Conservation (phyloP, 257 asterid species). For the Plantago ovata region DNA sequence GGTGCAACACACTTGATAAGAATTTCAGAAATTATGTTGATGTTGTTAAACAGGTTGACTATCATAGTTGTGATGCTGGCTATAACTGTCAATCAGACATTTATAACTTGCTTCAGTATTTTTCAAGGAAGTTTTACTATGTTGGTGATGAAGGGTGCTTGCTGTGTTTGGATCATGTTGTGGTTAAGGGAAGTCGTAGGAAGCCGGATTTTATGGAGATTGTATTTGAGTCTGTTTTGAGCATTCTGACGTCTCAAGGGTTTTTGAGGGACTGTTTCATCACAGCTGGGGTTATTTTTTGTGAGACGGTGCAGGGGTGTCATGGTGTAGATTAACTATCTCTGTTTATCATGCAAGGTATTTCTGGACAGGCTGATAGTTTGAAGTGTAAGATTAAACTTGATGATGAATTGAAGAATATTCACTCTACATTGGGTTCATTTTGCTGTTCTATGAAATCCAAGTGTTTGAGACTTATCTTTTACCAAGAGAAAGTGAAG, state of each 20-base stretch:
- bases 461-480: too few relatives aligned
- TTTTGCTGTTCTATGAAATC: too few relatives aligned
- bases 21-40: too few relatives aligned
- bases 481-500: too few relatives aligned
- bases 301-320: conserved; percentile 77
- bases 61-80: too few relatives aligned
- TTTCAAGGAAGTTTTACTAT: conserved; percentile 47
- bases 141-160: conserved; percentile 1
- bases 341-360: conserved; percentile 58
- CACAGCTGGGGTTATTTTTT: conserved; percentile 92
- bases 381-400: conserved; percentile 27
- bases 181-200: conserved; percentile 20
- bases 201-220: conserved; percentile 37
- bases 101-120: conserved; percentile 88
- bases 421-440: too few relatives aligned
- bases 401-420: conserved; percentile 30
- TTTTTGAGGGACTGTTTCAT: conserved; percentile 94
- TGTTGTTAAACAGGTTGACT: too few relatives aligned
- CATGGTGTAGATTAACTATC: conserved; percentile 63
- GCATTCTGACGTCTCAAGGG: conserved; percentile 57
- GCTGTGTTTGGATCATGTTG: too few relatives aligned
- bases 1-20: too few relatives aligned
- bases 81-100: too few relatives aligned
- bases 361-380: conserved; percentile 49
- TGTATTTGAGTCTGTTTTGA: conserved; percentile 44